Evolutionary conservation across 2,329 filamentous ascomycete genomes (phyloP).

Genomic region (Hypomyces perniciosus): DNA sequence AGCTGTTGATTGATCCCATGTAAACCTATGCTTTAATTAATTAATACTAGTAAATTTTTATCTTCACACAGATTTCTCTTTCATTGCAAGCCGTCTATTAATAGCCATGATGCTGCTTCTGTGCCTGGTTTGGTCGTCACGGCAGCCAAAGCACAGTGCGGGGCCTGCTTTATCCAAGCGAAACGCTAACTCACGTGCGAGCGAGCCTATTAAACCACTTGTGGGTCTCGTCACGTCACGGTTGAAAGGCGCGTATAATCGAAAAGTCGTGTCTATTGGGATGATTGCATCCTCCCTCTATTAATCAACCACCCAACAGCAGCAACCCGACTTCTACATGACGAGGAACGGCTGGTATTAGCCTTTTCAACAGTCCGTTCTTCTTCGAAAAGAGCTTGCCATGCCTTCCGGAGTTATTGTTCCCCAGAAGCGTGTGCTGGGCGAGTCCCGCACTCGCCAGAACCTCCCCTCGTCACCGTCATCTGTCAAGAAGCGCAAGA

Average conservation of each 20-base stretch:
- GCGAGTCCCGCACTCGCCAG: slow-evolving; percentile 58
- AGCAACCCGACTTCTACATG: not conserved
- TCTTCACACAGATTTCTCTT: too few species aligned
- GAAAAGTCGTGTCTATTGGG: slow-evolving; percentile 7
- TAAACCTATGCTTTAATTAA: too few species aligned
- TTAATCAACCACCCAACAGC: not conserved
- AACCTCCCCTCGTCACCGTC: slow-evolving; percentile 53
- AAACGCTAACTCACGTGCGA: slow-evolving; percentile 27
- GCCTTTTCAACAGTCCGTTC: not conserved
- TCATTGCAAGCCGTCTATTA: too few species aligned
- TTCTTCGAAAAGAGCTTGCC: slow-evolving; percentile 9
- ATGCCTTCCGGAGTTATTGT: slow-evolving; percentile 48
- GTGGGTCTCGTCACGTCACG: slow-evolving; percentile 35
- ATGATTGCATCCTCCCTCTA: not conserved
- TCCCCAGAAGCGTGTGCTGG: slow-evolving; percentile 68
- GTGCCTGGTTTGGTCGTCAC: too few species aligned
- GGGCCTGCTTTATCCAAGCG: not conserved
- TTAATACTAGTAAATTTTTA: too few species aligned
- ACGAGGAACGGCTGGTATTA: slow-evolving; percentile 2
- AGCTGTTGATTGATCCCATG: too few species aligned
- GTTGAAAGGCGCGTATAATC: slow-evolving; percentile 25
- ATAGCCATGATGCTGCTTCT: too few species aligned
- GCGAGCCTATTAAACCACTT: slow-evolving; percentile 17
- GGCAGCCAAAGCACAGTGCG: not conserved
- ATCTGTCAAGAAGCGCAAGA: slow-evolving; percentile 74